Conservation (phyloP, 208 protist species). For the Acanthamoeba healyi region DNA sequence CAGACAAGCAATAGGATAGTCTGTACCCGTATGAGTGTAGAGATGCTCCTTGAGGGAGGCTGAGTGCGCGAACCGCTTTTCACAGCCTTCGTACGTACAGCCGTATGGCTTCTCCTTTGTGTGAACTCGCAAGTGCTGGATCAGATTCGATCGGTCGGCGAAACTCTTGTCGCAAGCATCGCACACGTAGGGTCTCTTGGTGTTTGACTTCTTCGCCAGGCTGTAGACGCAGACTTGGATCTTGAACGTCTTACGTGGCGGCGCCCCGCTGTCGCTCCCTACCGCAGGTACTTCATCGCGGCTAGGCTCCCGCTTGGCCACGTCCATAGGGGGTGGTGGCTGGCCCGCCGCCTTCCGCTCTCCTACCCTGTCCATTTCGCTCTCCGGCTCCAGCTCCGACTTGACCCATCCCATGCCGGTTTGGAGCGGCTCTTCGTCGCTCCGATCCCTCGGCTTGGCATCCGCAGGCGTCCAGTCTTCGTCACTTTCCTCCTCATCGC, state of each 20-base stretch:
- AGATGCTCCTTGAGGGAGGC: conserved; percentile 62
- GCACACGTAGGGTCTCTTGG: conserved; percentile 4
- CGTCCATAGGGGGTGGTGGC: no score
- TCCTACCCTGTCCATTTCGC: no score
- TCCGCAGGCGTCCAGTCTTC: not conserved
- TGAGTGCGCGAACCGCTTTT: conserved; percentile 24
- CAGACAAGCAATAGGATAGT: no score
- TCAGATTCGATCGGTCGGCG: conserved; percentile 44
- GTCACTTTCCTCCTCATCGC: not conserved
- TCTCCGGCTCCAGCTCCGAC: no score
- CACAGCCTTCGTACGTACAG: conserved; percentile 40
- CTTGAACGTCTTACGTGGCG: not conserved
- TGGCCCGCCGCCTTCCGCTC: no score
- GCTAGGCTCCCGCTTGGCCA: no score
- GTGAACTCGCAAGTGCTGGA: conserved; percentile 34
- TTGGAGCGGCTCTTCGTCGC: no score
- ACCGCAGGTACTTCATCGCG: no score
- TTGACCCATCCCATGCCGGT: no score
- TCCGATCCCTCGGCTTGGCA: not conserved
- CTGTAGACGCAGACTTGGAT: conserved; percentile 59
- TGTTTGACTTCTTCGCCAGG: conserved; percentile 23
- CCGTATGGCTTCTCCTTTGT: conserved; percentile 61
- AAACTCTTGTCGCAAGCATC: conserved; percentile 48
- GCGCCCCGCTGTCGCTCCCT: no score
- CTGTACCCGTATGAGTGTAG: conserved; percentile 42